Evolutionary conservation across 78 protist species (phyloP).

Genomic region (Dictyostelium intermedium): DNA sequence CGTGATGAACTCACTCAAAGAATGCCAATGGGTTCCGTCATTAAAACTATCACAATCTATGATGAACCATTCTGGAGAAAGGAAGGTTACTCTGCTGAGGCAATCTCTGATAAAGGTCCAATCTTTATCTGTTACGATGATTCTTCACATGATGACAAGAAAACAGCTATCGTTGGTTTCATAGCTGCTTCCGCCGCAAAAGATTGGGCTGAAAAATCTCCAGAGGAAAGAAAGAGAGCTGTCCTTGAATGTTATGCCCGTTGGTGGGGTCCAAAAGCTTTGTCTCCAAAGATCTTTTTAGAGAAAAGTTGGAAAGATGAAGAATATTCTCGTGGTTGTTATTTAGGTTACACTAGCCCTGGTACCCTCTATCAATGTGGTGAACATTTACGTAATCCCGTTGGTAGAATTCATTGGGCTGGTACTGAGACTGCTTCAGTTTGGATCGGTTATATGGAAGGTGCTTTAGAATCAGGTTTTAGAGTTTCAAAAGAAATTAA

Average conservation of each 20-base stretch:
- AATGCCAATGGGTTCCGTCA: slow-evolving; percentile 80
- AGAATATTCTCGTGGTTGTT: slow-evolving; percentile 73
- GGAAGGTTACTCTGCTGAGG: slow-evolving; percentile 76
- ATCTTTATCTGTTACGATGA: slow-evolving; percentile 79
- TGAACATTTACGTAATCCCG: slow-evolving; percentile 45
- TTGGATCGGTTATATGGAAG: slow-evolving; percentile 87
- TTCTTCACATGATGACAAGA: slow-evolving; percentile 63
- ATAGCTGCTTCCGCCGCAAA: slow-evolving; percentile 61
- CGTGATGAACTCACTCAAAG: slow-evolving; percentile 76
- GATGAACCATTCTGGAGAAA: slow-evolving; percentile 84
- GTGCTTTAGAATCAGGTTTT: slow-evolving; percentile 78
- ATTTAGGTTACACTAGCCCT: slow-evolving; percentile 61
- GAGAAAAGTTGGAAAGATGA: slow-evolving; percentile 78
- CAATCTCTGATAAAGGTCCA: slow-evolving; percentile 69
- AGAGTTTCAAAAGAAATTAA: slow-evolving; percentile 67
- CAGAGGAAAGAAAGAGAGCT: slow-evolving; percentile 75
- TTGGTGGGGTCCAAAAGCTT: slow-evolving; percentile 75
- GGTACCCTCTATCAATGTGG: slow-evolving; percentile 44
- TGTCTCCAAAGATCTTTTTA: slow-evolving; percentile 28
- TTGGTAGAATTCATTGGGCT: slow-evolving; percentile 82
- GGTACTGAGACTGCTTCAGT: slow-evolving; percentile 76
- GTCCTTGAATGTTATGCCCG: slow-evolving; percentile 68
- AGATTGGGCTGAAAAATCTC: slow-evolving; percentile 40
- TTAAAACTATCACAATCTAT: slow-evolving; percentile 75
- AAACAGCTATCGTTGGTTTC: slow-evolving; percentile 71